These are phyloP conservation scores for Prunus mume DNA, from an alignment of 306 rosid genomes.

Conservation along the genomic window DNA sequence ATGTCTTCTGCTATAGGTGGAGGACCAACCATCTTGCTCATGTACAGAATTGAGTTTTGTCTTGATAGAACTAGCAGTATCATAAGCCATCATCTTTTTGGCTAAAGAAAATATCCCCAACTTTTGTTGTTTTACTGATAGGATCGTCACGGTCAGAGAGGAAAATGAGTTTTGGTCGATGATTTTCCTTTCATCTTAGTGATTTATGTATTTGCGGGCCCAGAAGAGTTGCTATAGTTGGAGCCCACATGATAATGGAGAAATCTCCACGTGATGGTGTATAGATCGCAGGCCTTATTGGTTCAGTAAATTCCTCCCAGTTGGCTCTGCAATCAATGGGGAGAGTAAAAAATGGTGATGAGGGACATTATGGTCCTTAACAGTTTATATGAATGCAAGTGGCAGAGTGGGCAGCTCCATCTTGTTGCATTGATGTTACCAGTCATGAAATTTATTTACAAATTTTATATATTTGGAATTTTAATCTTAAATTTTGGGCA, in stretches of 20 bases:
- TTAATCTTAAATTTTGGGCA: neutral
- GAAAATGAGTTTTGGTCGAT: too few relatives aligned
- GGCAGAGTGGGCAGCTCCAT: neutral
- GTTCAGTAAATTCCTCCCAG: neutral
- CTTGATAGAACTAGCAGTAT: neutral
- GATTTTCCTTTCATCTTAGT: too few relatives aligned
- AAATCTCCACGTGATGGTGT: too few relatives aligned
- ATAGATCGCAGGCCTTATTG: too few relatives aligned
- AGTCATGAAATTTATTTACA: neutral
- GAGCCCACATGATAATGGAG: neutral
- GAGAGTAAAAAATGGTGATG: neutral
- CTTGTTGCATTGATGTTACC: neutral
- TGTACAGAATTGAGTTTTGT: too few relatives aligned
- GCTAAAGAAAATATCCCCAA: neutral
- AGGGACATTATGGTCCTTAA: neutral
- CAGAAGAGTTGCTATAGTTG: neutral
- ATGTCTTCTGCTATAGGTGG: neutral
- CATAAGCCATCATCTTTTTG: too few relatives aligned
- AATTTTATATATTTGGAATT: neutral
- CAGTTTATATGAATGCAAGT: constrained; percentile 5
- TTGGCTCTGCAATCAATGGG: neutral
- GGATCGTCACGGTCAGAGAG: too few relatives aligned
- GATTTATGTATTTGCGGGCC: neutral
- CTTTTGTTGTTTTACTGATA: too few relatives aligned
- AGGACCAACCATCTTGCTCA: neutral